These are phyloP conservation scores for Diatrype stigma DNA, from an alignment of 2,329 filamentous ascomycete genomes.

Conservation along the genomic window DNA sequence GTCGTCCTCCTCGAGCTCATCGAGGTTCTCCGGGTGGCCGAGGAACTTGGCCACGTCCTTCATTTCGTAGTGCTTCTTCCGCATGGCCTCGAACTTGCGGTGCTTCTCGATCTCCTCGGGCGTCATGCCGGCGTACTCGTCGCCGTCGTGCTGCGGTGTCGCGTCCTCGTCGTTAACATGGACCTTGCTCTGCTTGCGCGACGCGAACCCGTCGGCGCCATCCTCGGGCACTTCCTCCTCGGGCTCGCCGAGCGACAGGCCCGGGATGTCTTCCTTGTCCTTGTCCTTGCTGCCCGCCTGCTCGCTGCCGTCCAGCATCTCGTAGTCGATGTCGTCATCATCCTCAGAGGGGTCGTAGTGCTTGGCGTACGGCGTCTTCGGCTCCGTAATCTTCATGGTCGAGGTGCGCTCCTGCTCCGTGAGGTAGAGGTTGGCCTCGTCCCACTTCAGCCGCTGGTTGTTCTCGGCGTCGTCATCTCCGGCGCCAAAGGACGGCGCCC, in stretches of 20 bases:
- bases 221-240: conserved; percentile 64
- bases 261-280: conserved; percentile 76
- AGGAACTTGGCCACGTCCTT: conserved; percentile 84
- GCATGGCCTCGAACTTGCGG: conserved; percentile 79
- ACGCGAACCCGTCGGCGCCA: conserved; percentile 38
- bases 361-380: conserved; percentile 93
- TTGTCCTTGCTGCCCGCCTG: conserved; percentile 27
- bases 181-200: conserved; percentile 58
- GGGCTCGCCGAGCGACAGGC: conserved; percentile 86
- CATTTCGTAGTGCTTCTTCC: conserved; percentile 99
- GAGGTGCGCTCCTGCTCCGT: conserved; percentile 92
- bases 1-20: conserved; percentile 52
- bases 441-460: conserved; percentile 87
- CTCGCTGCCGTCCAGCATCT: conserved; percentile 49
- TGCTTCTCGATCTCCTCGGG: conserved; percentile 87
- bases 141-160: conserved; percentile 56
- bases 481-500: conserved; percentile 39
- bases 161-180: conserved; percentile 64
- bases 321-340: conserved; percentile 81
- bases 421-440: conserved; percentile 95
- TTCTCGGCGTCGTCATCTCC: conserved; percentile 48
- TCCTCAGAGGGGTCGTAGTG: conserved; percentile 90
- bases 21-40: conserved; percentile 66
- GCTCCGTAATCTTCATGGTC: conserved; percentile 99
- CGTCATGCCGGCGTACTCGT: conserved; percentile 50